Evolutionary conservation across 495 filamentous ascomycete genomes (phyloP), one percentile per base, ranked within the genome.

Genomic region (Jackrogersella minutella): DNA sequence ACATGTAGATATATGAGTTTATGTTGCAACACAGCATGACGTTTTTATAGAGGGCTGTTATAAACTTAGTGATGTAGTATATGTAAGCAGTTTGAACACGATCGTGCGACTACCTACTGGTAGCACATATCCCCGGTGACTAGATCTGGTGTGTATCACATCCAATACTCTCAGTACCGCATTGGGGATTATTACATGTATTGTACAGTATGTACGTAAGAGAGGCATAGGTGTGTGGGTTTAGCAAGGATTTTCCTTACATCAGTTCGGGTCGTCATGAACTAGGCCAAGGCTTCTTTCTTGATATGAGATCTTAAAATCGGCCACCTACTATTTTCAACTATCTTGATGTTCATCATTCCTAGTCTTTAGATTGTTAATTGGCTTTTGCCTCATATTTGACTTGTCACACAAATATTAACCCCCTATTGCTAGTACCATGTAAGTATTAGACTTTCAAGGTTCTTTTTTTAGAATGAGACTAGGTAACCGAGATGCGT

Each of bases 381-480:
- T 33, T 26, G 16, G 16, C 2, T 51, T 51, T 34, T 26, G 5
- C 47, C 43, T 28, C 43, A 26, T 28, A 5, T 17, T n/a, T 24
- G 11, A 5, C 16, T n/a, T n/a, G n/a, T n/a, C n/a, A n/a, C n/a
- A n/a, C n/a, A n/a, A n/a, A n/a, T n/a, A n/a, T n/a, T n/a, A n/a
- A n/a, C n/a, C n/a, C n/a, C n/a, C n/a, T n/a, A n/a, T n/a, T n/a
- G n/a, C n/a, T 55, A 6, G 24, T 28, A 33, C 22, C 52, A n/a
- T n/a, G n/a, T n/a, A n/a, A n/a, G n/a, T 39, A 44, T 39, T 37
- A 44, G 21, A 49, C 24, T 49, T 30, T 17, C 49, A 41, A 31
- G 39, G 40, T 66, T 66, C 63, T 66, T 66, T 66, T 60, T 66
- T 60, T 66, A 66, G 63, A 66, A 47, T 41, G 8, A 17, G 14